These are phyloP conservation scores for Lentinus brumalis DNA, from an alignment of 768 basidiomycete genomes.

Conservation along the genomic window DNA sequence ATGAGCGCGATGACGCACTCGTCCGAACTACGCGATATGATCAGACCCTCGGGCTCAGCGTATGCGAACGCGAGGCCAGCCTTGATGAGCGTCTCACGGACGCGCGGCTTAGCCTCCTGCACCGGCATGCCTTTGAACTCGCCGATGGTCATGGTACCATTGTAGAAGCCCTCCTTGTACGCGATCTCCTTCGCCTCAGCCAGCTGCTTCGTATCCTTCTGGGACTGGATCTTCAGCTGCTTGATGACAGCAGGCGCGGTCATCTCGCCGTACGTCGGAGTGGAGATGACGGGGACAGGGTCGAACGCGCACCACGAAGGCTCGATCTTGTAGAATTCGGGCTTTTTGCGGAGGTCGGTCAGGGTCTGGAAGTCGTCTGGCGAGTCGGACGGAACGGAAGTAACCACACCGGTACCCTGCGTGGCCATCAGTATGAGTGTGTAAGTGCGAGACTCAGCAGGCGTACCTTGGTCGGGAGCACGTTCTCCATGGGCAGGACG, in stretches of 20 bases:
- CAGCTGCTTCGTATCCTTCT: slow-evolving; percentile 91
- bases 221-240: slow-evolving; percentile 91
- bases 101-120: slow-evolving; percentile 89
- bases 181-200: slow-evolving; percentile 97
- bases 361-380: slow-evolving; percentile 94
- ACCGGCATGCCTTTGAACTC: slow-evolving; percentile 89
- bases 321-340: slow-evolving; percentile 94
- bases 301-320: slow-evolving; percentile 84
- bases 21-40: slow-evolving; percentile 89
- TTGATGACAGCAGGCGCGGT: slow-evolving; percentile 83
- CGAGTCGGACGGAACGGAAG: slow-evolving; percentile 97
- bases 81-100: slow-evolving; percentile 81
- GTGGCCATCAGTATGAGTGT: not conserved
- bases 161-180: slow-evolving; percentile 98
- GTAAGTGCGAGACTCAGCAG: too few relatives aligned
- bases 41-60: slow-evolving; percentile 91
- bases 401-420: slow-evolving; percentile 96
- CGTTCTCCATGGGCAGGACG: slow-evolving; percentile 98
- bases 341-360: slow-evolving; percentile 91
- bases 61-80: slow-evolving; percentile 82
- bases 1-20: slow-evolving; percentile 98
- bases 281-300: slow-evolving; percentile 84
- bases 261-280: slow-evolving; percentile 91
- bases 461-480: slow-evolving; percentile 86
- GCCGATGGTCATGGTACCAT: slow-evolving; percentile 87